Evolutionary conservation across 2,329 filamentous ascomycete species (phyloP).

Genomic region (Colletotrichum destructivum): DNA sequence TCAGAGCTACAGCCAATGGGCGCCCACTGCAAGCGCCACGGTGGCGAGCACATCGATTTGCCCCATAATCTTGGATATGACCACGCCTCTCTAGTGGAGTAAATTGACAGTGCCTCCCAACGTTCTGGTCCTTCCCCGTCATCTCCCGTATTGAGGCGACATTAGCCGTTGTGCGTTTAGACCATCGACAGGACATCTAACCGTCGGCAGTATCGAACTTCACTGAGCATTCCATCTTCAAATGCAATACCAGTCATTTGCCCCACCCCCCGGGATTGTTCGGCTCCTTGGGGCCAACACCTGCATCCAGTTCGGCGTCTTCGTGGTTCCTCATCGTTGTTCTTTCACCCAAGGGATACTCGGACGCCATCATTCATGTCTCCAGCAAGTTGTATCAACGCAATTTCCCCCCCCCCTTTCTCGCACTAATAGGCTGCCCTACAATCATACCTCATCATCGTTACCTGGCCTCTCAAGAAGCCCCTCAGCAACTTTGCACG

Average conservation of each 20-base stretch:
- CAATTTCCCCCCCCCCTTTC: too few species aligned
- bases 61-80: neutral
- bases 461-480: slow-evolving; percentile 50
- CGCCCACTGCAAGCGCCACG: too few species aligned
- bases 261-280: neutral
- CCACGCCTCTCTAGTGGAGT: neutral
- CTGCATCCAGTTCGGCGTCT: neutral
- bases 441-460: neutral
- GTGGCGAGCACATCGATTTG: neutral
- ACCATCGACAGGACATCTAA: neutral
- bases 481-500: slow-evolving; percentile 60
- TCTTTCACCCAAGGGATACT: neutral
- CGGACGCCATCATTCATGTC: neutral
- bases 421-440: neutral
- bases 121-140: slow-evolving; percentile 33
- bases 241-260: too few species aligned
- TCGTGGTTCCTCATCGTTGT: neutral
- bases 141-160: slow-evolving; percentile 43
- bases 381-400: neutral
- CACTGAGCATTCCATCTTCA: too few species aligned
- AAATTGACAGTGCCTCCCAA: slow-evolving; percentile 2
- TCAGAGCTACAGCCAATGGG: neutral
- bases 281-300: neutral
- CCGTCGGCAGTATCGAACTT: too few species aligned
- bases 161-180: slow-evolving; percentile 32